Percentiles rank a stretch among this genome's conserved stretches.
phyloP scores from a whole-genome alignment of 352 stramenopile genomes.

The Pythium dissimile region DNA sequence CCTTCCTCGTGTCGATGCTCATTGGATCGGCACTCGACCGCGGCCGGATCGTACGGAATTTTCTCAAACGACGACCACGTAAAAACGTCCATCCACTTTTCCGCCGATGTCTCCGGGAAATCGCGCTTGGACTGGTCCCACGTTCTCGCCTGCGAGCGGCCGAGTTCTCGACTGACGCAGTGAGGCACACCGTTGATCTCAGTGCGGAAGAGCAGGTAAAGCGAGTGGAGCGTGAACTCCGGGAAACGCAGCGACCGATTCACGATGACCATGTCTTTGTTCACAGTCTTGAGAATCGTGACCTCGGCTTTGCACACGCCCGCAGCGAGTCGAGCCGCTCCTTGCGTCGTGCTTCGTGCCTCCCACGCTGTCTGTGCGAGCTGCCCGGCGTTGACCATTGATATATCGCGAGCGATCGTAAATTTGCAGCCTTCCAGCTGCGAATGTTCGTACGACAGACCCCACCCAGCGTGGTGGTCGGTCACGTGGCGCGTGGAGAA shows the following conservation, averaged over 20 bases:
- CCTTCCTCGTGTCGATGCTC: neutral
- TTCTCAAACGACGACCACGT: slow-evolving; percentile 13
- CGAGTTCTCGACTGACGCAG: slow-evolving; percentile 14
- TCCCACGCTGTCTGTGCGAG: slow-evolving; percentile 9
- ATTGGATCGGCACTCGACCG: neutral
- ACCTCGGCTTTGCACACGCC: neutral
- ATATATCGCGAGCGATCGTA: slow-evolving; percentile 2
- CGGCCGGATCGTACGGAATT: neutral
- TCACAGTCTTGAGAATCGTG: slow-evolving; percentile 12
- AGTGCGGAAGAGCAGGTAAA: slow-evolving; percentile 13
- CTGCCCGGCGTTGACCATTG: neutral
- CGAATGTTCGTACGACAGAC: slow-evolving; percentile 10
- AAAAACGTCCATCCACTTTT: slow-evolving; percentile 14
- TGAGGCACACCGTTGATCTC: slow-evolving; percentile 8
- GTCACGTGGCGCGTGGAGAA: slow-evolving; percentile 8
- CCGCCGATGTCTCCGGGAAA: slow-evolving; percentile 4
- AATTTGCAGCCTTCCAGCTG: slow-evolving; percentile 3
- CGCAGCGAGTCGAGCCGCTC: neutral
- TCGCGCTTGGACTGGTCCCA: neutral
- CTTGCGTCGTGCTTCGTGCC: neutral
- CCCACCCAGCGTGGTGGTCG: slow-evolving; percentile 12
- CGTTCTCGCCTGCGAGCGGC: neutral
- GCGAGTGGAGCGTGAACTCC: neutral
- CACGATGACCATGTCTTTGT: slow-evolving; percentile 14
- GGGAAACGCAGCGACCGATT: slow-evolving; percentile 8